phyloP scores from a whole-genome alignment of 108 stramenopile species.

The Nitzschia inconspicua region DNA sequence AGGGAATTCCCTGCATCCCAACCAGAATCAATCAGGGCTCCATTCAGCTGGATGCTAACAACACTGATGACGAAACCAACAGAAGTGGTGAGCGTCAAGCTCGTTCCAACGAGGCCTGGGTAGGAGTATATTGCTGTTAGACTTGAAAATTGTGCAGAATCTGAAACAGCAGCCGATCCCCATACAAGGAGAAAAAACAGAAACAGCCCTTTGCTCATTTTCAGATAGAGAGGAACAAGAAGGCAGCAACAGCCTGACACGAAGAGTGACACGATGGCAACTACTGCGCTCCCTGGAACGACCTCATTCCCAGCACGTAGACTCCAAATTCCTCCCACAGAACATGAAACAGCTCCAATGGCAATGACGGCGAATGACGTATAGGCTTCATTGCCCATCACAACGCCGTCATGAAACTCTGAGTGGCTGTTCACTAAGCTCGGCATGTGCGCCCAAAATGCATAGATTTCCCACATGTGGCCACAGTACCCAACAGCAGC shows the following conservation, averaged over 20 bases:
- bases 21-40: slow-evolving; percentile 20
- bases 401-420: not conserved
- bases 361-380: slow-evolving; percentile 25
- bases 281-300: slow-evolving; percentile 2
- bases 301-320: slow-evolving; percentile 11
- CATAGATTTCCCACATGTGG: slow-evolving; percentile 50
- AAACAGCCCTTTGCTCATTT: too few relatives aligned
- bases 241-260: slow-evolving; percentile 15
- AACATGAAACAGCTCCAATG: slow-evolving; percentile 16
- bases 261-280: slow-evolving; percentile 5
- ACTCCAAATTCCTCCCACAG: slow-evolving; percentile 14
- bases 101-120: slow-evolving; percentile 25
- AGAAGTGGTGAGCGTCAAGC: slow-evolving; percentile 30
- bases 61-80: slow-evolving; percentile 38
- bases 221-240: too few relatives aligned
- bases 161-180: slow-evolving; percentile 38
- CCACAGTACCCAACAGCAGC: slow-evolving; percentile 43
- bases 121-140: slow-evolving; percentile 21
- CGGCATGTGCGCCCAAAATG: slow-evolving; percentile 41
- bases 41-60: slow-evolving; percentile 30
- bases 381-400: not conserved
- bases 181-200: too few relatives aligned
- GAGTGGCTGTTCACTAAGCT: slow-evolving; percentile 11
- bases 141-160: slow-evolving; percentile 39
- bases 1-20: too few relatives aligned